Evolutionary conservation across 1,139 yeast species (phyloP), one percentile per base, ranked within the genome.

Genomic region (Pneumocystis murina): DNA sequence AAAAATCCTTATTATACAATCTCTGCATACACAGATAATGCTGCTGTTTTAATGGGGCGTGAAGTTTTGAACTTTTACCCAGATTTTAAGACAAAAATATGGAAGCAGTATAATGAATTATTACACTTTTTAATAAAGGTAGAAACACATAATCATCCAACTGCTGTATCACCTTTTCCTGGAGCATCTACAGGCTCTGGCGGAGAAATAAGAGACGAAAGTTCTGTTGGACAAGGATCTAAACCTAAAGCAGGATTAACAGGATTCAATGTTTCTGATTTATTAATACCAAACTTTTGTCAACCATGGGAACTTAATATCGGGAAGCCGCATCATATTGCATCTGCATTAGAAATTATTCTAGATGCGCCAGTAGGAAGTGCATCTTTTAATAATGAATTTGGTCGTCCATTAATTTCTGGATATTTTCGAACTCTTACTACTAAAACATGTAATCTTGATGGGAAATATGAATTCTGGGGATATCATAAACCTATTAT

Each of bases 101-200:
- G 97, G 95, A 76, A 78, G 59, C 79, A 92, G 24, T 81, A 78
- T 67, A 81, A 82, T 68, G 98, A 94, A 76, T 79, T 78, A 64
- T 95, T 92, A 35, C 94, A 92, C 69, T 88, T 95, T 72, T 79
- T 94, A 69, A 87, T 91, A 69, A 94, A 94, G 75, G 98, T 94
- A 62, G 99, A 94, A 77, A 94, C 99, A 40, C 99, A 94, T 75
- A 94, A 94, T 77, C 99, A 94, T 74, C 99, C 99, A 63, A 94
- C 99, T 54, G 98, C 98, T 0, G 97, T 94, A 14, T 91, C 97
- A 38, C 99, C 99, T 43, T 94, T 88, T 76, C 92, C 98, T 4
- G 99, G 99, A 76, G 99, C 99, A 54, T 96, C 99, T 54, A 94
- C 99, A 24, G 99, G 99, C 68, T 91, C 98, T 28, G 99, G 99